Base-by-base conservation (phyloP, 176 grass and related monocot genomes). In the Thinopyrum elongatum region DNA sequence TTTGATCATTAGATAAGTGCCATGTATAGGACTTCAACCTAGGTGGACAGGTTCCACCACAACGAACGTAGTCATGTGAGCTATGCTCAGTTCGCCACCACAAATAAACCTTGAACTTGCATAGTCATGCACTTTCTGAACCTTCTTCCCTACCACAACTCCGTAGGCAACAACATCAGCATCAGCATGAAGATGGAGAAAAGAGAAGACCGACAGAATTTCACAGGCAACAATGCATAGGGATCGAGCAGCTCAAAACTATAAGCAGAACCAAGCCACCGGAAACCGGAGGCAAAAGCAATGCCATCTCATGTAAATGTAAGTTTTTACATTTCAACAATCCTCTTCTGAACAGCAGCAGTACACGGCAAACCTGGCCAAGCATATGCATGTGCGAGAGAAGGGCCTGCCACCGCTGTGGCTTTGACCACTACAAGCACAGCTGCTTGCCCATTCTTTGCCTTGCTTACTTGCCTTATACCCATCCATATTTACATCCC, bases 341-440 rank as follows among this genome's bases (percentile, higher is more conserved):
- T 69, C 79, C 65, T 57, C 83, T 70, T 53, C 21, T 29, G 66
- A 80, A 73, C 66, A 79, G 55, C 62, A 78, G 44, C 47, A 80
- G 80, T 44, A 87, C 74, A 68, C 76, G 15, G 47, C 47, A 84
- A 75, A 74, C 44, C 67, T 0, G 30, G 62, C 65, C 81, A 80
- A 83, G 55, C 78, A 80, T 83, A 84, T 83, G 86, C 88, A 22
- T 30, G 86, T 77, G 82, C 87, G 66, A 68, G 19, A 86, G 47
- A 80, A 92, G 77, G 83, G 90, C 88, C 93, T 83, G 93, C 88
- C 93, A 92, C 90, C 89, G 70, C 65, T 76, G 86, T 86, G 93
- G 85, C 90, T 95, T 95, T 95, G 93, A 92, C 93, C 93, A 75
- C 87, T 26, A 81, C 70, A 6, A 46, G 85, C 87, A 89, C 88